Conservation (phyloP, 257 asterid genomes). For the Rubia yunnanensis region DNA sequence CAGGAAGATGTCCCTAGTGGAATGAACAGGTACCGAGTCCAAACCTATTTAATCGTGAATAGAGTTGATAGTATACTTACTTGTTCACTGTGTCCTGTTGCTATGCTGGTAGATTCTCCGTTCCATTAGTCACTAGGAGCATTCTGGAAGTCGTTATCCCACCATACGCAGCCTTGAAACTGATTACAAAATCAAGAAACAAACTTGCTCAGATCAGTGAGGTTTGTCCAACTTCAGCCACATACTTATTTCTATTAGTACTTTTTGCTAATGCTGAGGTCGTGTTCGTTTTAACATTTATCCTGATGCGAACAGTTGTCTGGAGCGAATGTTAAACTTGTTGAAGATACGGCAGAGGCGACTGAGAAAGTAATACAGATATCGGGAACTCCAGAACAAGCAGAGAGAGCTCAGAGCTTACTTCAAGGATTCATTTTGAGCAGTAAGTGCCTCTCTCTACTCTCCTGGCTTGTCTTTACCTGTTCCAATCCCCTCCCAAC, state of each 20-base stretch:
- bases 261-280: neutral
- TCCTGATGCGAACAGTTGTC: constrained; percentile 46
- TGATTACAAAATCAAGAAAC: constrained; percentile 59
- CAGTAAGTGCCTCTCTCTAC: constrained; percentile 45
- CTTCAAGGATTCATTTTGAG: constrained; percentile 94
- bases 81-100: neutral
- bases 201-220: constrained; percentile 75
- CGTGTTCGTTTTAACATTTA: neutral
- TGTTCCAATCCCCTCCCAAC: neutral
- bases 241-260: neutral
- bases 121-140: constrained; percentile 81
- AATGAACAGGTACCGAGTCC: constrained; percentile 41
- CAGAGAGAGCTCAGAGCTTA: constrained; percentile 94
- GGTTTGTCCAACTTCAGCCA: constrained; percentile 30
- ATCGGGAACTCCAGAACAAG: constrained; percentile 90
- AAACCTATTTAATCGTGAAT: neutral
- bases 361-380: constrained; percentile 72
- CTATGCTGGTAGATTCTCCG: constrained; percentile 37
- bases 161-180: constrained; percentile 68
- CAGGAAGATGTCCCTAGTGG: constrained; percentile 56
- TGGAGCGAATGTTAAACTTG: constrained; percentile 74
- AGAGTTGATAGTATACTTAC: neutral
- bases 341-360: constrained; percentile 57
- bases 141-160: constrained; percentile 83
- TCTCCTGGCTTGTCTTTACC: neutral